Evolutionary conservation across 2,329 filamentous ascomycete genomes (phyloP), one percentile per base, ranked within the genome.

Genomic region (Claviceps sp.): DNA sequence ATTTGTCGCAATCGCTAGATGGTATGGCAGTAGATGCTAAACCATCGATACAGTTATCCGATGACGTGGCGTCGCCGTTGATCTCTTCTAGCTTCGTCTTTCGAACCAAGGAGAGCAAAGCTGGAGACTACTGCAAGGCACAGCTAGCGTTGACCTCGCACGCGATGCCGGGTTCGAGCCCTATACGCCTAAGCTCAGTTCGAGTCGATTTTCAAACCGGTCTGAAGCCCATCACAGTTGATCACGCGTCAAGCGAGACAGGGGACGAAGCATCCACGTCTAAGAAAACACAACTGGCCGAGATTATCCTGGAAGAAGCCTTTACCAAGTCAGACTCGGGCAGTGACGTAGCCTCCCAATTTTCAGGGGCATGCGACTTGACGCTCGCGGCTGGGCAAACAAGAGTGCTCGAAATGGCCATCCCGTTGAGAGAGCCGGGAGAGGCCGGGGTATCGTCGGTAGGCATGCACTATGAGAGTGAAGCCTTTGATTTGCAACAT

Each of bases 391-490:
- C 88, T 14, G 82, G 81, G 0, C 78, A 86, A 55, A 85, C 76
- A 8, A 81, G 78, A 50, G 78, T 90, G 1, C 84, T 86, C 55
- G 80, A 86, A 58, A 75, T 95, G 59, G 77, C 76, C 8, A 78
- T 88, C 53, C 79, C 84, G 2, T 76, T 95, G 16, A 81, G 88
- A 54, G 90, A 96, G 66, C 81, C 89, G 2, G 89, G 88, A n/a
- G 79, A 87, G 52, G 82, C 85, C 1, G 79, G 76, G 47, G 81
- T 86, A 4, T 73, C 77, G 4, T 81, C 79, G 1, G 77, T 85
- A 9, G 77, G 73, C 1, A 69, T 95, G 30, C 69, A 72, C 1
- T 67, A 93, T n/a, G 72, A 78, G 30, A 79, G 78, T 14, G 75
- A 83, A 0, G 67, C 72, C 0, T 95, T 91, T 58, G 73, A 77